These are phyloP conservation scores for Leavenworthia alabamica DNA, from an alignment of 345 rosid genomes.

Conservation along the genomic window DNA sequence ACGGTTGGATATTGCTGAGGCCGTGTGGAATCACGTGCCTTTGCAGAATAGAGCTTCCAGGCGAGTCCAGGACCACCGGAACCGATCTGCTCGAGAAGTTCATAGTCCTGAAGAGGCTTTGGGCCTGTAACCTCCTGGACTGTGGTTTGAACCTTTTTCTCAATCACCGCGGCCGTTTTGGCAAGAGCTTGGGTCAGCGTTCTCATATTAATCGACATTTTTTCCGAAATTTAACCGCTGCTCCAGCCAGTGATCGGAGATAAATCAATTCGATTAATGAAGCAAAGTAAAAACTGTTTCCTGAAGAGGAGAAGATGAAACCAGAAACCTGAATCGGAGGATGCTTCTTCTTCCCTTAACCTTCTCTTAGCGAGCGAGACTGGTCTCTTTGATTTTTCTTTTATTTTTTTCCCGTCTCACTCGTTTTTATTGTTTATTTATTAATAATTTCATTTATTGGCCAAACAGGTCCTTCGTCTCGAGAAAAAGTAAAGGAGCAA, in stretches of 20 bases:
- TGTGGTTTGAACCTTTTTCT: constrained; percentile 88
- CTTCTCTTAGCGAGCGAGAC: background rate
- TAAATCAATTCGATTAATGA: background rate
- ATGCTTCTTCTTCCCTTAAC: constrained; percentile 22
- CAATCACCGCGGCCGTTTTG: constrained; percentile 88
- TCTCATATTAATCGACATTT: constrained; percentile 90
- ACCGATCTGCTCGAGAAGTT: constrained; percentile 71
- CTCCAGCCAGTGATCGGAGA: constrained; percentile 30
- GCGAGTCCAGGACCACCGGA: constrained; percentile 38
- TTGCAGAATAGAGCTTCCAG: constrained; percentile 80
- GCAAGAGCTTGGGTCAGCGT: constrained; percentile 86
- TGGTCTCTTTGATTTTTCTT: constrained; percentile 6
- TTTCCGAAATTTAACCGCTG: constrained; percentile 33
- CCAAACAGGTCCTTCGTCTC: background rate
- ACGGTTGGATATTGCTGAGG: constrained; percentile 82
- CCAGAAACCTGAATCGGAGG: constrained; percentile 12
- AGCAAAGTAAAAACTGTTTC: background rate
- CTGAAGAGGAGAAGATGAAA: background rate
- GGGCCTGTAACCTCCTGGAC: constrained; percentile 98
- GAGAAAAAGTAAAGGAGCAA: background rate
- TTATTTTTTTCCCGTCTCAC: background rate
- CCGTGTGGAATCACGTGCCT: constrained; percentile 61
- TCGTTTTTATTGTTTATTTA: background rate
- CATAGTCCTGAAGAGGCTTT: constrained; percentile 80
- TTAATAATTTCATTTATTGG: background rate